A percentile compares a stretch with the other conserved stretches of the same genome.
phyloP scores from a whole-genome alignment of 768 basidiomycete species.

The Kwoniella heveanensis region DNA sequence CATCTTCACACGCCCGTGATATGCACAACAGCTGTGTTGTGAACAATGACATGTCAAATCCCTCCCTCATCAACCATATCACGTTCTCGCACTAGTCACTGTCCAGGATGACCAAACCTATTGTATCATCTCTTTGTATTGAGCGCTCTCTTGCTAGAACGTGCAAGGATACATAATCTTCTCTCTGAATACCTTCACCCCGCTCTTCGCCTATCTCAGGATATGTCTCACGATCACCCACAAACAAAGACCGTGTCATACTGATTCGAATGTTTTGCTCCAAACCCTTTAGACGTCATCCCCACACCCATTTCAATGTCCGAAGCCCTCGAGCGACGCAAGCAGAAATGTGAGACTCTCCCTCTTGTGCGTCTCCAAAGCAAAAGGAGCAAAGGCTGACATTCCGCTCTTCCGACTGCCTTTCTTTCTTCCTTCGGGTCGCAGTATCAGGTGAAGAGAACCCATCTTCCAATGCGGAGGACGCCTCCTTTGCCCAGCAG shows the following conservation, averaged over 20 bases:
- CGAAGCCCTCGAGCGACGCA: constrained; percentile 42
- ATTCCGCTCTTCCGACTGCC: neutral
- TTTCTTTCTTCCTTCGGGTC: constrained; percentile 4
- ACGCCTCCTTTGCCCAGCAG: neutral
- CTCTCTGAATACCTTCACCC: constrained; percentile 51
- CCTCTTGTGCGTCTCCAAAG: neutral
- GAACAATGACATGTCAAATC: neutral
- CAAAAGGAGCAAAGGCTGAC: neutral
- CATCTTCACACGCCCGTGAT: too few relatives aligned
- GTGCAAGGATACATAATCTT: constrained; percentile 51
- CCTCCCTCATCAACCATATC: neutral
- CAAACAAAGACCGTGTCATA: too few relatives aligned
- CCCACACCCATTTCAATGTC: constrained; percentile 10
- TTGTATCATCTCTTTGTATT: constrained; percentile 28
- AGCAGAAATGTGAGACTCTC: constrained; percentile 37
- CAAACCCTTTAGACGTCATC: constrained; percentile 30
- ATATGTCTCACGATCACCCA: too few relatives aligned
- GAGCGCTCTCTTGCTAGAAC: constrained; percentile 9
- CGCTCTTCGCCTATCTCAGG: neutral
- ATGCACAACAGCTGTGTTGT: too few relatives aligned
- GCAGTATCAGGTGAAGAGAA: constrained; percentile 39
- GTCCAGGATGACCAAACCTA: constrained; percentile 33
- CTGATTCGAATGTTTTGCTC: too few relatives aligned
- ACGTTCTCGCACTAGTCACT: constrained; percentile 1
- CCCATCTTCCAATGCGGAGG: constrained; percentile 34